Percentiles rank a stretch among this genome's conserved stretches.
These are phyloP conservation scores for Podaxis rugospora DNA, from an alignment of 768 basidiomycete genomes.

Conservation along the genomic window DNA sequence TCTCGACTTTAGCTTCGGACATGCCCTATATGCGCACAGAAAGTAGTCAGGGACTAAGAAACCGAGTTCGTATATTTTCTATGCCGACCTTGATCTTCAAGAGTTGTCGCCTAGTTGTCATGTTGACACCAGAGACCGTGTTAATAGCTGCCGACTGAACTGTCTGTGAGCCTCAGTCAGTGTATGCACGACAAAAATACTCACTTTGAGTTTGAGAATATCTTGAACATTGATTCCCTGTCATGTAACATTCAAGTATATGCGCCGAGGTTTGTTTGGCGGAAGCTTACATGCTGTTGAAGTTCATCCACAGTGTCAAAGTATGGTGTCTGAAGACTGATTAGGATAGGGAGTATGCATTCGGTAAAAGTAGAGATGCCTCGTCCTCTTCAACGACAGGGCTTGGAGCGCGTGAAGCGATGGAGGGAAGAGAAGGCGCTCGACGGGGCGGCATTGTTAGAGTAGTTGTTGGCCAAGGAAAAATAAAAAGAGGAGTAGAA, in stretches of 20 bases:
- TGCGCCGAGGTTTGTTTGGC: neutral
- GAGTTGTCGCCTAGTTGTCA: slow-evolving; percentile 87
- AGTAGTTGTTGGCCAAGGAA: neutral
- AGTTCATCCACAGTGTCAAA: slow-evolving; percentile 84
- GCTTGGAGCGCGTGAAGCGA: slow-evolving; percentile 46
- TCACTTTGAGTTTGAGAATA: slow-evolving; percentile 86
- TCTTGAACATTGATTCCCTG: slow-evolving; percentile 96
- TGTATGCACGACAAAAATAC: slow-evolving; percentile 16
- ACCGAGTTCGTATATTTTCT: slow-evolving; percentile 16
- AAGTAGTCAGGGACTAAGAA: neutral
- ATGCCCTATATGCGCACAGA: slow-evolving; percentile 57
- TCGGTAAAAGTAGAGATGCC: slow-evolving; percentile 17
- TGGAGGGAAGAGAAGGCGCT: slow-evolving; percentile 42
- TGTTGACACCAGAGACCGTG: slow-evolving; percentile 82
- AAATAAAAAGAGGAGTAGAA: neutral
- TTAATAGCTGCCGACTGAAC: slow-evolving; percentile 72
- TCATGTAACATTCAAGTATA: slow-evolving; percentile 7
- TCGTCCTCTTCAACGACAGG: slow-evolving; percentile 41
- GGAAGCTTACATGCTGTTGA: slow-evolving; percentile 64
- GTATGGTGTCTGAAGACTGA: slow-evolving; percentile 40
- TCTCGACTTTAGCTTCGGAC: slow-evolving; percentile 97
- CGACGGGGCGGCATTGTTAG: slow-evolving; percentile 46
- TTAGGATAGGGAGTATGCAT: neutral
- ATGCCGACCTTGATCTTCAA: slow-evolving; percentile 83
- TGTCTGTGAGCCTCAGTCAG: slow-evolving; percentile 11